phyloP scores from a whole-genome alignment of 2,329 filamentous ascomycete genomes.

The Colletotrichum sublineola region DNA sequence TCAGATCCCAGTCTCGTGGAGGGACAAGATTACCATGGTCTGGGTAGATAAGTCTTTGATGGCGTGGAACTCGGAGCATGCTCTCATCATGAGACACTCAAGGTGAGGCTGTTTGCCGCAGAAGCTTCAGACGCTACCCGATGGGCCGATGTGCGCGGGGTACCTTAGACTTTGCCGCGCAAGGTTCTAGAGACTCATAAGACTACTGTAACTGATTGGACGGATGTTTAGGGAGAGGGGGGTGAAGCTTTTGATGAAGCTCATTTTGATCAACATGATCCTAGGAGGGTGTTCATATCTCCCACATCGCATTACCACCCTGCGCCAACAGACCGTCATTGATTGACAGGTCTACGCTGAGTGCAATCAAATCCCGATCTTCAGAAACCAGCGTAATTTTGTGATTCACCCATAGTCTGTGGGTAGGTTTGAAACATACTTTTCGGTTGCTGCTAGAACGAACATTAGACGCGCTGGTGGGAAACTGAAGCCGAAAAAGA shows the following conservation, averaged over 20 bases:
- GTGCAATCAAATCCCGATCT: background rate
- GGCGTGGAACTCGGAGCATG: conserved; percentile 10
- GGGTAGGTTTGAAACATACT: background rate
- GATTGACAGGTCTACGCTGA: background rate
- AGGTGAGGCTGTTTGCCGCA: conserved; percentile 22
- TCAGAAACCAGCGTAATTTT: background rate
- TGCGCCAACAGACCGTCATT: background rate
- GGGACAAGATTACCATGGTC: background rate
- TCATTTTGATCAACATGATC: background rate
- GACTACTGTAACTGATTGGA: conserved; percentile 1
- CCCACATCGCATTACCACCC: no score
- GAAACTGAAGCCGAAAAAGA: background rate
- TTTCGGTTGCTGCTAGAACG: background rate
- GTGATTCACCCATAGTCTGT: background rate
- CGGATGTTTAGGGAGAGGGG: background rate
- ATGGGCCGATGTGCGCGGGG: conserved; percentile 29
- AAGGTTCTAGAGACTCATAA: conserved; percentile 32
- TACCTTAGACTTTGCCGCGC: conserved; percentile 19
- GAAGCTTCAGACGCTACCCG: conserved; percentile 3
- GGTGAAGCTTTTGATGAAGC: conserved; percentile 26
- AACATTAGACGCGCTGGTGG: background rate
- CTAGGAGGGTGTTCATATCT: background rate
- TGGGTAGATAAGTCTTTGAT: background rate
- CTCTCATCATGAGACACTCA: conserved; percentile 33
- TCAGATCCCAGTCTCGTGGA: conserved; percentile 15